Conservation (phyloP, 805 yeast species). For the Yarrowia sp. region DNA sequence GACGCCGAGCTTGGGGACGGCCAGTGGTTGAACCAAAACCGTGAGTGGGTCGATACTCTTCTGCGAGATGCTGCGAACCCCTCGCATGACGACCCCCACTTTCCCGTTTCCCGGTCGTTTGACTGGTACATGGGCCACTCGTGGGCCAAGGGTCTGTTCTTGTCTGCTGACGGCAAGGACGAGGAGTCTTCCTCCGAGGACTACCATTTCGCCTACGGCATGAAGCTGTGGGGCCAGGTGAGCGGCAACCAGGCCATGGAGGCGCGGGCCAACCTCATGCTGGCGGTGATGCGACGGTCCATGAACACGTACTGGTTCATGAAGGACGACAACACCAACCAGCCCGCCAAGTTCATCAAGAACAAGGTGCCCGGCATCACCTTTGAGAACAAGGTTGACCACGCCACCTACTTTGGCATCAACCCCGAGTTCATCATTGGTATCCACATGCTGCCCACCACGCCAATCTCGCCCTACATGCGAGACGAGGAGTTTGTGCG, state of each 20-base stretch:
- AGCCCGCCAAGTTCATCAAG: conserved; percentile 50
- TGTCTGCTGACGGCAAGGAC: conserved; percentile 64
- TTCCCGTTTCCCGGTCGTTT: conserved; percentile 63
- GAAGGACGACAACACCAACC: conserved; percentile 45
- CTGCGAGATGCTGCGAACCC: conserved; percentile 69
- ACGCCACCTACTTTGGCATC: conserved; percentile 68
- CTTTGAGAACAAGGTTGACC: conserved; percentile 69
- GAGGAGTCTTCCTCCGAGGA: conserved; percentile 73
- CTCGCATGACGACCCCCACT: conserved; percentile 46
- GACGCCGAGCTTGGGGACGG: conserved; percentile 51
- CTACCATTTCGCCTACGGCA: conserved; percentile 62
- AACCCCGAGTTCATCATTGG: conserved; percentile 66
- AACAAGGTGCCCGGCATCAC: conserved; percentile 68
- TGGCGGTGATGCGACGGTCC: conserved; percentile 53
- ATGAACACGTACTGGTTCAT: conserved; percentile 56
- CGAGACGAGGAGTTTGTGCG: conserved; percentile 50
- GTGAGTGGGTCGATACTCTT: conserved; percentile 57
- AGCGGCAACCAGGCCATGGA: conserved; percentile 52
- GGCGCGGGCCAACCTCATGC: conserved; percentile 54
- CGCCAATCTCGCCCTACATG: conserved; percentile 57
- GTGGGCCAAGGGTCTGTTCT: conserved; percentile 68
- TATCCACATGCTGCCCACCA: conserved; percentile 72
- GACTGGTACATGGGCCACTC: conserved; percentile 75
- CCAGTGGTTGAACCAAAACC: conserved; percentile 47
- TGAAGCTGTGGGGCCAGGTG: conserved; percentile 65